Base-by-base conservation (phyloP, 169 alveolate species). In the Babesia ovata region DNA sequence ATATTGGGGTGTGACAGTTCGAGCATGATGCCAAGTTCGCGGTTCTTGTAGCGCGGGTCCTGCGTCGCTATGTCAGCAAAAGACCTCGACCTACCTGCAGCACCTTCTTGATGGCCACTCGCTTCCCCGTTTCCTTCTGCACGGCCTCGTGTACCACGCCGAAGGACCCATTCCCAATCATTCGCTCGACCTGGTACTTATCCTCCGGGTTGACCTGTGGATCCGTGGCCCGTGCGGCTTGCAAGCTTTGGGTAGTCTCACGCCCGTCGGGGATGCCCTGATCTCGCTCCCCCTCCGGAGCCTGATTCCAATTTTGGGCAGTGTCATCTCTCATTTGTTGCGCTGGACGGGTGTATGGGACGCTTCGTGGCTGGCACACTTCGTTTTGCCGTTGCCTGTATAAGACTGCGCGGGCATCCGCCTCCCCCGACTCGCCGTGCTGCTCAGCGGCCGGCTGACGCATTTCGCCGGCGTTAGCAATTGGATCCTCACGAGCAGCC, bases 111-210 rank as follows among this genome's bases (percentile, higher is more conserved):
- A 98, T 96, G 13, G 99, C 99, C 2, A 96, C 99, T 16, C 91
- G 87, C 74, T 95, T 98, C 0, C 98, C 98, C 9, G 99, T 94
- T 24, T 97, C 99, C 33, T 92, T 72, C 21, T 94, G 94, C 36
- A 86, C 87, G 11, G 98, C 99, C 79, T 95, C 97, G 65, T 94
- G 96, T 0, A 98, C 99, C 2, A 97, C 98, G 24, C 99, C 99
- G 85, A 98, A 98, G 11, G 99, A 95, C 14, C 99, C 99, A 61
- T 96, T 97, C 7, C 99, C 99, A 26, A 97, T 86, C 26, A 95
- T 94, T 63, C 94, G 91, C 28, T 96, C 99, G 22, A 93, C 56
- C 19, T 71, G 84, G 63, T 93, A 93, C 69, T 61, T 69, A 26
- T 45, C 53, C 22, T 73, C 86, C 29, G 53, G 52, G 62, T 73